Evolutionary conservation across 2,329 filamentous ascomycete species (phyloP), one percentile per base, ranked within the genome.

Genomic region (Thermomyces lanuginosus): DNA sequence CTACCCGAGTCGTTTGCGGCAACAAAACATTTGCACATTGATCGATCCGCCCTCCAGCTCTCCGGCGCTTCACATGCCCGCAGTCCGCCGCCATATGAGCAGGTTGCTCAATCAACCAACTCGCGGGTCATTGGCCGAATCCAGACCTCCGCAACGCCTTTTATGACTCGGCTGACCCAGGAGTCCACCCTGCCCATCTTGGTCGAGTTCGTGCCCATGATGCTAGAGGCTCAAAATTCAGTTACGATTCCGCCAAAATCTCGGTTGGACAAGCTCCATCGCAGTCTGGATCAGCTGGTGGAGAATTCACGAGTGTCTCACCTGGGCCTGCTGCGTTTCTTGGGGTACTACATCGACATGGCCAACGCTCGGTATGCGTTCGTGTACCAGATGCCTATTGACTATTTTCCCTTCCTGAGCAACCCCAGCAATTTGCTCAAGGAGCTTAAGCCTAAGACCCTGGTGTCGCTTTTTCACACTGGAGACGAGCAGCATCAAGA

Each of bases 321-420:
- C 26, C 41, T 56, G 17, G 53, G 51, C 8, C 37, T 57, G 13
- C 38, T 62, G 35, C 51, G 49, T 27, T 57, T 62, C 26, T 35
- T 62, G 6, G 58, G 58, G 2, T 72, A 69, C 41, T 69, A 48
- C 30, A 39, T 71, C 32, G 69, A 73, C 44, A 64, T 69, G 41
- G 55, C 59, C 2, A 57, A 57, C 29, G 61, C 66, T 23, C 64
- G 68, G 1, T 69, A 69, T 41, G 69, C 66, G 5, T 58, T 74
- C 26, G 60, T 74, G 8, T 74, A 71, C 32, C 65, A 71, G 36
- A 57, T 72, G 31, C 67, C 67, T 5, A 54, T 61, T 12, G 45
- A 54, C 29, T 51, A 58, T 30, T 56, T 62, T 36, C 46, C 50
- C n/a, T 49, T 60, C 34, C 32, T 55, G 16, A 45, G 42, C 29